These are phyloP conservation scores for Vinca major DNA, from an alignment of 305 asterid genomes.

Conservation along the genomic window DNA sequence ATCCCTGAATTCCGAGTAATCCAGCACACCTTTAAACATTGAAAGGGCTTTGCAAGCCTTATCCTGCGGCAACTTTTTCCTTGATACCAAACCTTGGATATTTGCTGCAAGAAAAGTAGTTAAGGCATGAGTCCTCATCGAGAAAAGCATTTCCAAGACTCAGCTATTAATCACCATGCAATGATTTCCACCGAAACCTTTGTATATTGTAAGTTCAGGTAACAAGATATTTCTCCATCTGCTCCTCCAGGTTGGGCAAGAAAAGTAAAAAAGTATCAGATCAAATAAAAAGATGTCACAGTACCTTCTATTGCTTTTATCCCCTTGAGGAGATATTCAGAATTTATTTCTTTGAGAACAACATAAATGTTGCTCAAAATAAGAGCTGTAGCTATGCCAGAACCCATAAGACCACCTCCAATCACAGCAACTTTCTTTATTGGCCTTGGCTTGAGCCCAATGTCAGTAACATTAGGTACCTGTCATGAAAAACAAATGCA, in stretches of 20 bases:
- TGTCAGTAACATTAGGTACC: conserved; percentile 83
- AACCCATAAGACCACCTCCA: conserved; percentile 99
- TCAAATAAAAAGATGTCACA: conserved; percentile 7
- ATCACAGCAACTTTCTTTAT: conserved; percentile 76
- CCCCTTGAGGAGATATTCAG: conserved; percentile 80
- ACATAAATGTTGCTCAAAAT: conserved; percentile 52
- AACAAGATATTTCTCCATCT: neutral
- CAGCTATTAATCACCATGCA: neutral
- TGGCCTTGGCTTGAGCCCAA: conserved; percentile 81
- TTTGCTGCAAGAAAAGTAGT: conserved; percentile 47
- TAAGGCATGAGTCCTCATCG: conserved; percentile 10
- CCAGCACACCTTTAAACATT: conserved; percentile 67
- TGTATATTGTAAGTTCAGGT: neutral
- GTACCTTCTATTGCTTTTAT: conserved; percentile 69
- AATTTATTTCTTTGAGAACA: conserved; percentile 73
- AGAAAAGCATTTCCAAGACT: conserved; percentile 4
- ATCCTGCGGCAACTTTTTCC: conserved; percentile 55
- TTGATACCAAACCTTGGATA: conserved; percentile 55
- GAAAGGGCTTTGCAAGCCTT: conserved; percentile 66
- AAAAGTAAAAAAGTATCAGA: neutral
- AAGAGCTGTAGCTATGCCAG: conserved; percentile 91
- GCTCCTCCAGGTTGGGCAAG: neutral
- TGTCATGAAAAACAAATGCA: conserved; percentile 20
- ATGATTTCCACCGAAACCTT: neutral
- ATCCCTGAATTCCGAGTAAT: conserved; percentile 73